These are phyloP conservation scores for Syncephalastrum racemosum DNA, from an alignment of 371 early-diverging fungal species.

Conservation along the genomic window DNA sequence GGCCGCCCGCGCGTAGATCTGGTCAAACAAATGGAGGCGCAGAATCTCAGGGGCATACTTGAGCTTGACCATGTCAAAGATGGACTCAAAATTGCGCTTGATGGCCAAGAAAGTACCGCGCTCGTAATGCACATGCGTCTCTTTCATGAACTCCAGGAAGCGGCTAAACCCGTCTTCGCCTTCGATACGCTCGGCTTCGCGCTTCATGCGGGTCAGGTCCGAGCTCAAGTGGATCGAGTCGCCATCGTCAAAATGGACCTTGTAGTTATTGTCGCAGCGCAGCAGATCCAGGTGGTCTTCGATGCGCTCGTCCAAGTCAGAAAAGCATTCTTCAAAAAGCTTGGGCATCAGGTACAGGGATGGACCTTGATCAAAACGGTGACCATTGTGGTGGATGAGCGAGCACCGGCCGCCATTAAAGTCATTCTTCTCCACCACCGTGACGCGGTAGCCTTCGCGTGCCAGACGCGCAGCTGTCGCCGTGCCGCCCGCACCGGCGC, in stretches of 20 bases:
- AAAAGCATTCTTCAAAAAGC: slow-evolving; percentile 54
- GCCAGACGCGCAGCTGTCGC: slow-evolving; percentile 62
- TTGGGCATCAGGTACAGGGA: slow-evolving; percentile 65
- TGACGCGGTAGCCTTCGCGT: slow-evolving; percentile 52
- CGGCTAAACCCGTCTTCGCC: slow-evolving; percentile 42
- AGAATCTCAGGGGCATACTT: slow-evolving; percentile 42
- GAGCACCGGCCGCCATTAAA: slow-evolving; percentile 63
- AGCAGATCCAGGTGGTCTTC: slow-evolving; percentile 52
- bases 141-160: slow-evolving; percentile 51
- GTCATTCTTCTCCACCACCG: slow-evolving; percentile 62
- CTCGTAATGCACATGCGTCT: slow-evolving; percentile 57
- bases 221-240: slow-evolving; percentile 49
- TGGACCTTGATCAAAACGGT: slow-evolving; percentile 67
- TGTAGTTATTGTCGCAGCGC: slow-evolving; percentile 63
- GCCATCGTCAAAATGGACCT: slow-evolving; percentile 58
- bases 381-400: slow-evolving; percentile 47
- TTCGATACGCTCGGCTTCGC: slow-evolving; percentile 57
- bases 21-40: slow-evolving; percentile 50
- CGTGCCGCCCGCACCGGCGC: slow-evolving; percentile 63
- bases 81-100: slow-evolving; percentile 51
- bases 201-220: slow-evolving; percentile 53
- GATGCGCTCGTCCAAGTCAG: slow-evolving; percentile 56
- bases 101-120: slow-evolving; percentile 47
- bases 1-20: slow-evolving; percentile 48
- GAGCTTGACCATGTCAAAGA: slow-evolving; percentile 49